Evolutionary conservation across 2,329 filamentous ascomycete genomes (phyloP).

Genomic region (Hypocreales sp.): DNA sequence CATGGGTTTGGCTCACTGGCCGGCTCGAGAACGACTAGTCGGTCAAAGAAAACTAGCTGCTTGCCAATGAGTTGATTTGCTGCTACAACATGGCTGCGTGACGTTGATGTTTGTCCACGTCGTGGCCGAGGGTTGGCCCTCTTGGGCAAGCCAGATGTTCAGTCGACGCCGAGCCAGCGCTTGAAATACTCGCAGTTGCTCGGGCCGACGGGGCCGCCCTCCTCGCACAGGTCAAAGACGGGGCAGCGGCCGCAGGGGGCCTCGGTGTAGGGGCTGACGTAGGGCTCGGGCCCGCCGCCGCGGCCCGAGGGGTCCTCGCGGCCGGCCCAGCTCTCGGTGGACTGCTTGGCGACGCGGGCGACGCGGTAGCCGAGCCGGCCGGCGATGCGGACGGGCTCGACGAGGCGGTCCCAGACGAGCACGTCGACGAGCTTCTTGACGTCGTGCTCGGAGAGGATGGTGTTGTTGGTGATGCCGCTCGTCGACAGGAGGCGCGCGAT

Average conservation of each 20-base stretch:
- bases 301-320: slow-evolving; percentile 19
- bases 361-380: slow-evolving; percentile 37
- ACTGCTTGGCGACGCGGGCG: slow-evolving; percentile 30
- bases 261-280: slow-evolving; percentile 65
- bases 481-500: slow-evolving; percentile 62
- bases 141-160: too few relatives aligned
- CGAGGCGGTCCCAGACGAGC: slow-evolving; percentile 71
- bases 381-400: slow-evolving; percentile 48
- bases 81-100: too few relatives aligned
- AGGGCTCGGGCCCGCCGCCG: slow-evolving; percentile 24
- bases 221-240: slow-evolving; percentile 82
- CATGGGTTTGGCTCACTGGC: too few relatives aligned
- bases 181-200: slow-evolving; percentile 86
- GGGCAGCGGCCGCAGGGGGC: slow-evolving; percentile 84
- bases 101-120: too few relatives aligned
- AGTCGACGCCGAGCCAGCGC: slow-evolving; percentile 53
- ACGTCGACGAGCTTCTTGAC: slow-evolving; percentile 79
- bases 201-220: slow-evolving; percentile 79
- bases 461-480: slow-evolving; percentile 56
- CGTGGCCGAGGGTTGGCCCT: too few relatives aligned
- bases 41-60: too few relatives aligned
- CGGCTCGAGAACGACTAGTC: too few relatives aligned
- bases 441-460: slow-evolving; percentile 54
- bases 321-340: slow-evolving; percentile 22
- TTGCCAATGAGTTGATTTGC: too few relatives aligned